Evolutionary conservation across 768 basidiomycete genomes (phyloP), one percentile per base, ranked within the genome.

Genomic region (Lepiota brunneoincarnata): DNA sequence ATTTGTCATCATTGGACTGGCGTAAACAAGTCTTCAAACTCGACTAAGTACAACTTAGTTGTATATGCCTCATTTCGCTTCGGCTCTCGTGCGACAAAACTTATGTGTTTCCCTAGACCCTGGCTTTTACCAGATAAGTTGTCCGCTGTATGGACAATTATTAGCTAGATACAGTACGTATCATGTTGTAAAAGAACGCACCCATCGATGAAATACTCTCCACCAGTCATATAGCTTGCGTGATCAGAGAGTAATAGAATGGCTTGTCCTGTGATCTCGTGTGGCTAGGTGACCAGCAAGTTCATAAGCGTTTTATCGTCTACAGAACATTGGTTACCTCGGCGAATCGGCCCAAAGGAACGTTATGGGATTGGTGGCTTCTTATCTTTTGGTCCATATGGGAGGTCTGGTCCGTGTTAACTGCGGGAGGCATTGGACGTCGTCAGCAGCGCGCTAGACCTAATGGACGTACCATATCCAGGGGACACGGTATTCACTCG

Each of bases 401-500:
- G 2, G 65, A 62, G 1, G 81, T 84, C 64, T 86, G 83, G 49
- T 84, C 83, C 1, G 84, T 86, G 3, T 77, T 67, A 10, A 84
- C 84, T 82, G 50, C 1, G 31, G n/a, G 24, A 15, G 28, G 38
- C 15, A 12, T 37, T 42, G 15, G 28, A 20, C 24, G 7, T 38
- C 5, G 14, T 15, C 14, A 52, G 12, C 21, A 15, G 37, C 9
- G 14, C 21, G 41, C 45, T 34, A 20, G 39, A 2, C 10, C 38
- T 15, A 18, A 54, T 47, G 15, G 5, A 70, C 74, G 60, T 50
- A 74, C 75, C 72, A 49, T 87, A 87, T 17, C 86, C 86, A 0
- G 86, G 86, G 7, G 80, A 82, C 17, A 88, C 55, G 0, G 79
- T 73, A 62, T 87, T 87, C 1, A 83, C 82, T 6, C 82, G 72